Evolutionary conservation across 768 basidiomycete species (phyloP).

Genomic region (Trametopsis cervina): DNA sequence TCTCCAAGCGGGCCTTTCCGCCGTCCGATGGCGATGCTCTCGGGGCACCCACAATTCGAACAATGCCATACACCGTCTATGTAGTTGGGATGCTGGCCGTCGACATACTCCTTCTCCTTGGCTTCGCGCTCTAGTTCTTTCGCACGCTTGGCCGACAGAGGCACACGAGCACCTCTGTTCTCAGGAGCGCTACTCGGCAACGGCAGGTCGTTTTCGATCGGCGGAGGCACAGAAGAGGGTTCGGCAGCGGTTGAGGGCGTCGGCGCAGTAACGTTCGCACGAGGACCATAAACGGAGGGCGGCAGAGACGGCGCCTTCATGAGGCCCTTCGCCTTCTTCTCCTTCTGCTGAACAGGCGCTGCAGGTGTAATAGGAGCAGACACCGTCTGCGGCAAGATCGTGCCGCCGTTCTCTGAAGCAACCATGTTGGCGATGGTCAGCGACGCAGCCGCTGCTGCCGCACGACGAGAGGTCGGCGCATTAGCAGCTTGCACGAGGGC

Average conservation of each 20-base stretch:
- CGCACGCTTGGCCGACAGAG: conserved; percentile 49
- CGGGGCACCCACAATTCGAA: conserved; percentile 90
- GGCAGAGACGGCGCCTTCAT: conserved; percentile 68
- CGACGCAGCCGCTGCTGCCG: conserved; percentile 80
- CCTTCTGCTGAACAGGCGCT: conserved; percentile 38
- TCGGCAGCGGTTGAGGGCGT: conserved; percentile 67
- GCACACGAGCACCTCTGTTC: conserved; percentile 36
- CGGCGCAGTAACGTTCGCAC: conserved; percentile 52
- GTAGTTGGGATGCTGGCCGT: conserved; percentile 75
- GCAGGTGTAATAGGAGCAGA: conserved; percentile 34
- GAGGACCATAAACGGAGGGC: conserved; percentile 45
- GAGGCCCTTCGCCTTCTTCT: conserved; percentile 63
- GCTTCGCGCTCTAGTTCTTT: conserved; percentile 78
- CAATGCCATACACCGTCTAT: conserved; percentile 92
- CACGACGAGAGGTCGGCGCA: conserved; percentile 68
- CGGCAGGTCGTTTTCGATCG: conserved; percentile 56
- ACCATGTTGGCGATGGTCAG: conserved; percentile 89
- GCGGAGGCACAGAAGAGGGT: conserved; percentile 47
- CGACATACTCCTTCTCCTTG: conserved; percentile 76
- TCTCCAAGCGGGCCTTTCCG: conserved; percentile 87
- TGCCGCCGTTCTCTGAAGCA: conserved; percentile 80
- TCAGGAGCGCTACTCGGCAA: conserved; percentile 34
- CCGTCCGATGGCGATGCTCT: conserved; percentile 75
- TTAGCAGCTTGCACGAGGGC: conserved; percentile 58
- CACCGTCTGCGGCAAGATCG: conserved; percentile 36